Evolutionary conservation across 2,329 filamentous ascomycete genomes (phyloP).

Genomic region (Bisporella sp.): DNA sequence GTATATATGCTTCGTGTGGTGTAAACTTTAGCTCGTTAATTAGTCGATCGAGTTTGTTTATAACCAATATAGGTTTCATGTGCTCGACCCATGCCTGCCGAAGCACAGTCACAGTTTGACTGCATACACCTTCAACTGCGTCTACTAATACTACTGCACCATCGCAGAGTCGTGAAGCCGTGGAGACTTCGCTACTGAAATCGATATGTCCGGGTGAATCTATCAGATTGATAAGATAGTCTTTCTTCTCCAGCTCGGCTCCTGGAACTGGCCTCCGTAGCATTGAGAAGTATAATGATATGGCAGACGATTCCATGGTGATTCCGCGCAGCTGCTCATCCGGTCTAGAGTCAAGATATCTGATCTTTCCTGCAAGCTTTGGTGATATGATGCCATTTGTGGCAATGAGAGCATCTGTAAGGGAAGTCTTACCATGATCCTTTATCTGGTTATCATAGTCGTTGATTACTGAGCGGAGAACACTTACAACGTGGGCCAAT

Average conservation of each 20-base stretch:
- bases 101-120: conserved; percentile 94
- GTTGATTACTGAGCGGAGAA: not conserved
- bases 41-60: conserved; percentile 97
- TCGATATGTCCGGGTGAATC: conserved; percentile 98
- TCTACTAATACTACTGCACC: conserved; percentile 92
- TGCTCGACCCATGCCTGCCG: conserved; percentile 95
- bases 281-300: conserved; percentile 93
- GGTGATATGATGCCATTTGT: conserved; percentile 99
- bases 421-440: conserved; percentile 97
- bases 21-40: conserved; percentile 94
- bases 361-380: conserved; percentile 94
- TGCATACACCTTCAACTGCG: conserved; percentile 95
- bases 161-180: conserved; percentile 88
- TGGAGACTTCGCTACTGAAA: conserved; percentile 97
- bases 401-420: conserved; percentile 91
- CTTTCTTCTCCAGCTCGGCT: conserved; percentile 63
- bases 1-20: conserved; percentile 79
- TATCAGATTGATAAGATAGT: conserved; percentile 95
- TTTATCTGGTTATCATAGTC: conserved; percentile 23
- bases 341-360: conserved; percentile 91
- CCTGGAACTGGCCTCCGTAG: conserved; percentile 66
- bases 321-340: conserved; percentile 95
- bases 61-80: conserved; percentile 85
- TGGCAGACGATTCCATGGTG: conserved; percentile 99
- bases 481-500: conserved; percentile 75